Evolutionary conservation across 106 monocot species (phyloP), one percentile per base, ranked within the genome.

Genomic region (Platanthera guangdongensis): DNA sequence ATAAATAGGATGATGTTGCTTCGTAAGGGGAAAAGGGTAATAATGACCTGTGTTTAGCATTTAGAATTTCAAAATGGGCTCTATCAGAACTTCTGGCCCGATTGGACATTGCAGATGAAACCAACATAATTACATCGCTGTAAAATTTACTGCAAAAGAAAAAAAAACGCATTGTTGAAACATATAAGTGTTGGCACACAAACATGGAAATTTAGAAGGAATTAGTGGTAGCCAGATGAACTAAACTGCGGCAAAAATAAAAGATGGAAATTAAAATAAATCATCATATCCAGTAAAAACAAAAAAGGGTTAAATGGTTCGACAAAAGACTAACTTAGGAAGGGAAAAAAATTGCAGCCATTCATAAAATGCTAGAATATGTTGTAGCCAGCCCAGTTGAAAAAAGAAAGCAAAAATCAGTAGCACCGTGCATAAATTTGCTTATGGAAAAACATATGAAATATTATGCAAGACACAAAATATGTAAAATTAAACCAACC

Each of bases 11-110:
- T 68, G 68, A 3, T 68, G 60, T 30, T 7, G 21, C 13, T 68
- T 4, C 32, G 5, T 39, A 68, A 39, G 68, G 16, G 11, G 39
- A 14, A 13, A 46, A 45, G n/a, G 10, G 16, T n/a, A 65, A 11
- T 65, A 32, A 3, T 52, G 32, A 97, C 97, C 97, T 97, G 82
- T 89, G 82, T 77, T 92, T 70, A 74, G 89, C 89, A 88, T 91
- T 85, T 68, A 97, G 73, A 85, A 97, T 79, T 84, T 97, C 97
- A 88, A 97, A 97, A 84, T 84, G 89, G 45, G 89, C 94, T 78
- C 89, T 86, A 30, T 97, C 97, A 51, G 91, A 77, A 82, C 83
- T 89, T 72, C 89, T 74, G 74, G 94, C 89, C 47, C 91, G 97
- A 65, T 57, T 74, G 81, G 94, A 88, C 87, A 94, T 80, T 74